Conservation (phyloP, 176 grass and related monocot species). For the Oryza glaberrima region DNA sequence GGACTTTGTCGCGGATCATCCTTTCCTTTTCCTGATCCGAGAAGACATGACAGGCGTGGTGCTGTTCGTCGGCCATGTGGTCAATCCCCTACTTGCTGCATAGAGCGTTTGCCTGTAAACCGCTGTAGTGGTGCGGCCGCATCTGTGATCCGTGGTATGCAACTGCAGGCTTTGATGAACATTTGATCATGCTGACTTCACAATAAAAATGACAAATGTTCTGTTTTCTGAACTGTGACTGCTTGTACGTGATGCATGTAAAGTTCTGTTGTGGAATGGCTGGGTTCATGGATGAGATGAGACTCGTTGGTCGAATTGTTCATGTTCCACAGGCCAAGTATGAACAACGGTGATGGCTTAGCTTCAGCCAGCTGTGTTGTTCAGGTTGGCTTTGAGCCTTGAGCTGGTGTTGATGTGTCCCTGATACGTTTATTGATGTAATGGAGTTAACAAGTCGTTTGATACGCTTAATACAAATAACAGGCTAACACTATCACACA, state of each 20-base stretch:
- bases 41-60: conserved; percentile 62
- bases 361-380: not conserved
- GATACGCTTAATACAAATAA: not conserved
- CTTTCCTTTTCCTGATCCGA: conserved; percentile 60
- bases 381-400: not conserved
- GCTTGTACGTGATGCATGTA: conserved; percentile 13
- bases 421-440: not conserved
- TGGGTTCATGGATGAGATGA: not conserved
- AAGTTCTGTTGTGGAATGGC: not conserved
- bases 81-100: conserved; percentile 46
- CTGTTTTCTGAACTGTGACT: conserved; percentile 20
- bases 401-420: not conserved
- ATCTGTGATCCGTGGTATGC: not conserved
- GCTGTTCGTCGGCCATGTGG: conserved; percentile 54
- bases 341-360: not conserved
- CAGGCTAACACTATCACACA: not conserved
- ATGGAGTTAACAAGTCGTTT: not conserved
- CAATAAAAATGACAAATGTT: conserved; percentile 32
- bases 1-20: conserved; percentile 62
- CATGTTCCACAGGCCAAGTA: not conserved
- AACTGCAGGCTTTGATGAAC: not conserved
- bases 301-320: not conserved
- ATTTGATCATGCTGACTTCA: conserved; percentile 30
- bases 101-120: conserved; percentile 32
- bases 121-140: not conserved